phyloP scores from a whole-genome alignment of 2,329 filamentous ascomycete genomes.

The Chrysoporthe deuterocubensis region DNA sequence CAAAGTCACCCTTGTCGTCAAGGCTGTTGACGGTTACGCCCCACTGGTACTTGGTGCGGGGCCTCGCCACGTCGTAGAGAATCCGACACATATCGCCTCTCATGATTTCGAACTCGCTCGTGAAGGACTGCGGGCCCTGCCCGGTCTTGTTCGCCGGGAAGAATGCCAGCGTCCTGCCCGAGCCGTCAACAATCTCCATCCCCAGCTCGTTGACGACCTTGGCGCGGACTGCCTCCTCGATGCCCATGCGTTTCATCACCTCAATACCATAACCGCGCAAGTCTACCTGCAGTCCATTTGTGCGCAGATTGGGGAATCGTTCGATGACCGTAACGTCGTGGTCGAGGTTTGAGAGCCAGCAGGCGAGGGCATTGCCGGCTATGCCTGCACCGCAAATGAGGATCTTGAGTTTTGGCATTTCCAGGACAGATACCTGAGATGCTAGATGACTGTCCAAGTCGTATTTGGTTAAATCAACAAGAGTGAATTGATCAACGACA shows the following conservation, averaged over 20 bases:
- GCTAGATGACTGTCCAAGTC: not conserved
- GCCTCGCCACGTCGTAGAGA: conserved; percentile 44
- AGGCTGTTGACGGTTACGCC: conserved; percentile 35
- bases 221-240: conserved; percentile 41
- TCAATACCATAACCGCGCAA: conserved; percentile 55
- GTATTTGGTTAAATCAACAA: not conserved
- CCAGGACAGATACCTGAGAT: too few species aligned
- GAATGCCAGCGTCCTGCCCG: conserved; percentile 44
- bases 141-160: conserved; percentile 46
- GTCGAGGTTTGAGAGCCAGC: conserved; percentile 48
- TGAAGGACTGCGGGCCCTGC: conserved; percentile 48
- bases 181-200: conserved; percentile 42
- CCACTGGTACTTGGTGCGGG: conserved; percentile 38
- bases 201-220: conserved; percentile 35
- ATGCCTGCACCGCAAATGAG: conserved; percentile 43
- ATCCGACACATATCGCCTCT: conserved; percentile 56
- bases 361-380: conserved; percentile 50
- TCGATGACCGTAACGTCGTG: conserved; percentile 49
- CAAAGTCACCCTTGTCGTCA: conserved; percentile 33
- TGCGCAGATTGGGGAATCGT: conserved; percentile 45
- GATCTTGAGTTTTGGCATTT: conserved; percentile 35
- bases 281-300: conserved; percentile 58
- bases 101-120: conserved; percentile 64
- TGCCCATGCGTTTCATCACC: conserved; percentile 55
- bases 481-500: not conserved